Conservation (phyloP, 2,329 filamentous ascomycete species). For the Fusarium cicatricum region DNA sequence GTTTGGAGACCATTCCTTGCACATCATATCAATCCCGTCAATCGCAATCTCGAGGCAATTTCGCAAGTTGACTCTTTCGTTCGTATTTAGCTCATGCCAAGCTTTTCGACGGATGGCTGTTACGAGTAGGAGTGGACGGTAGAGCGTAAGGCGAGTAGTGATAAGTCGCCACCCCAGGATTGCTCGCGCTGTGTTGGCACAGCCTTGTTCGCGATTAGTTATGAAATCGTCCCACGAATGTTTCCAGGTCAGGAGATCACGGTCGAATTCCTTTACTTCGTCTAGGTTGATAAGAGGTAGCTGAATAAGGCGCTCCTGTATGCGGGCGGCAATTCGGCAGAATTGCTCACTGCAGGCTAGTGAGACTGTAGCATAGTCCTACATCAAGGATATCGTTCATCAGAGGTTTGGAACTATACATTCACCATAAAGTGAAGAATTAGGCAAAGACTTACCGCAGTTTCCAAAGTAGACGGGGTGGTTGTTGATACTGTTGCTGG, state of each 20-base stretch:
- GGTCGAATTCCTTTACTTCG: constrained; percentile 50
- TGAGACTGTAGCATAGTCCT: constrained; percentile 60
- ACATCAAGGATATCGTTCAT: constrained; percentile 61
- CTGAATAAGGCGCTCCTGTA: constrained; percentile 78
- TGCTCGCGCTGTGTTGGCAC: neutral
- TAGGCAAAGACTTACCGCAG: neutral
- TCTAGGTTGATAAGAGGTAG: constrained; percentile 71
- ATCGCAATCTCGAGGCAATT: constrained; percentile 5
- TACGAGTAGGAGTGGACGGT: constrained; percentile 8
- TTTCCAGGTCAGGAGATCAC: neutral
- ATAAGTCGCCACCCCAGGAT: constrained; percentile 1
- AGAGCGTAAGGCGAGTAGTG: constrained; percentile 8
- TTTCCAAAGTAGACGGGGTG: too few relatives aligned
- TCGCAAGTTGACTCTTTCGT: neutral
- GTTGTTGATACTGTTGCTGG: constrained; percentile 59
- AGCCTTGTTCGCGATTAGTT: neutral
- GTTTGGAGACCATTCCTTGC: neutral
- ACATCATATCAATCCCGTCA: neutral
- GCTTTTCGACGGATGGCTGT: neutral
- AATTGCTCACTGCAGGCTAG: constrained; percentile 76
- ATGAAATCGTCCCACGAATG: neutral
- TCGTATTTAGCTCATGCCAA: neutral
- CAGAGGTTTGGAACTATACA: neutral
- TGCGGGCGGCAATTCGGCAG: constrained; percentile 79
- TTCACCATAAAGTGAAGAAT: neutral